Evolutionary conservation across 2,329 filamentous ascomycete genomes (phyloP).

Genomic region (Proliferodiscus dingleyae): DNA sequence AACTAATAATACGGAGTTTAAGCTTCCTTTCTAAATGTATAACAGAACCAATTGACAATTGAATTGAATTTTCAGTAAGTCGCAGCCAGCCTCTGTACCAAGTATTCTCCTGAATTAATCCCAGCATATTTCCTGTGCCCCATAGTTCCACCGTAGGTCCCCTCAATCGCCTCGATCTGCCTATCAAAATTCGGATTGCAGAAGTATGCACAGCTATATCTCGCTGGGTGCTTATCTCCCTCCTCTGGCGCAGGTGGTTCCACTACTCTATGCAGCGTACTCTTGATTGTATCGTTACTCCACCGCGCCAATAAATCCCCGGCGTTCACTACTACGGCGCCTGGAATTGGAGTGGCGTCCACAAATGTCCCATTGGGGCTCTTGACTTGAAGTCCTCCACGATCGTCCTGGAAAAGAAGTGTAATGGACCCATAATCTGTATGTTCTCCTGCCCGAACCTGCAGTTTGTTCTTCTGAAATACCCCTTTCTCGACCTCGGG

Average conservation of each 20-base stretch:
- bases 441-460: constrained; percentile 47
- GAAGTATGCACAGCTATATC: constrained; percentile 85
- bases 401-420: constrained; percentile 49
- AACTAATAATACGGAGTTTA: not conserved
- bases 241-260: constrained; percentile 64
- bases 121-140: constrained; percentile 72
- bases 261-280: constrained; percentile 84
- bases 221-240: constrained; percentile 58
- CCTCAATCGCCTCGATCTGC: constrained; percentile 60
- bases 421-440: constrained; percentile 50
- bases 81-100: constrained; percentile 70
- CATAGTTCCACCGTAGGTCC: constrained; percentile 52
- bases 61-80: constrained; percentile 60
- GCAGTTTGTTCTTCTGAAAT: constrained; percentile 46
- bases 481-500: constrained; percentile 42
- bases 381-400: constrained; percentile 49
- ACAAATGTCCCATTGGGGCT: constrained; percentile 74
- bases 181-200: constrained; percentile 64
- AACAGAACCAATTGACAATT: too few relatives aligned
- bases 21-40: not conserved
- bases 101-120: constrained; percentile 75
- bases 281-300: constrained; percentile 89
- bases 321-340: constrained; percentile 82
- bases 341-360: constrained; percentile 75
- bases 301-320: constrained; percentile 81